Base-by-base conservation (phyloP, 495 filamentous ascomycete genomes). In the Penicillium parvum region DNA sequence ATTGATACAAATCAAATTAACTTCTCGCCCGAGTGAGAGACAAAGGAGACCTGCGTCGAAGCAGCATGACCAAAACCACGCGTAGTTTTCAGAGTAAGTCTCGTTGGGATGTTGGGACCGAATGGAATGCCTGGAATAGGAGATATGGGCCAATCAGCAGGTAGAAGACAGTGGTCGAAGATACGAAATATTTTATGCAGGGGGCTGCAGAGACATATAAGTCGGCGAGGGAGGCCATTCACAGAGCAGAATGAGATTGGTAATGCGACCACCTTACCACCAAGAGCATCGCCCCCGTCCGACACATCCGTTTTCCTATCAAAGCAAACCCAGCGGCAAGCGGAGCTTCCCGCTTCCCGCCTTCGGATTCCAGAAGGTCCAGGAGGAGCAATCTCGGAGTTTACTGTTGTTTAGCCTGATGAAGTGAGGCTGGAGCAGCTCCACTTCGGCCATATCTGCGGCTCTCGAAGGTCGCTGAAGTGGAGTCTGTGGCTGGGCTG, bases 371-470 rank as follows among this genome's bases (percentile, higher is more conserved):
- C 30, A 35, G 45, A 49, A 40, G 36, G 26, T 5, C 19, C 30
- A 1, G 38, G 38, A 10, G 9, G n/a, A 3, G 7, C 10, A 12
- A 21, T 7, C n/a, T 37, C 28, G 28, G 38, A 21, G 26, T 28
- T 28, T 29, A 15, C 15, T 17, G 34, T 20, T 8, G 35, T 21
- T 37, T 37, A 37, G 35, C 35, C 19, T 37, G 27, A 16, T 29
- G 25, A 11, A 40, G 26, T 21, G 26, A 30, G 18, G 17, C 21
- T 27, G 16, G 28, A 16, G 22, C 10, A 35, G 30, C 20, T 55
- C 47, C 57, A 57, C 55, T 53, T 61, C 57, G 57, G 57, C 57
- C 52, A 36, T 39, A 32, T 52, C 57, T 61, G 57, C 54, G 57
- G 57, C 57, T 61, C 57, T 58, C 45, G 57, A 32, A 61, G 54